Conservation (phyloP, 2,329 filamentous ascomycete genomes). For the Fusarium papillatum region DNA sequence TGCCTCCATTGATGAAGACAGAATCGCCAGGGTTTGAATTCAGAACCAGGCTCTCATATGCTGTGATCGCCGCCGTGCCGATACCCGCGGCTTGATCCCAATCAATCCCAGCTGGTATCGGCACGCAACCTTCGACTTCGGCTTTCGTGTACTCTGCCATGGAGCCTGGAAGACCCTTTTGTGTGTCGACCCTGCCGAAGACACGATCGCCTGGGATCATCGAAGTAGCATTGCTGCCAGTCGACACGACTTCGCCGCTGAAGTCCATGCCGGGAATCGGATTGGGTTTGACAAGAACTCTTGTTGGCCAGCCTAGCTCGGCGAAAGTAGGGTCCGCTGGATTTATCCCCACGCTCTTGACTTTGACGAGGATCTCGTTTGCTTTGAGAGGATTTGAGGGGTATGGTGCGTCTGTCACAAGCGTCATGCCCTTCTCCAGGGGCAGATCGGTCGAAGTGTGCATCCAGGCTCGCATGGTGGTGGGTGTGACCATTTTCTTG, state of each 20-base stretch:
- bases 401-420: background rate
- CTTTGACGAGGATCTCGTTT: background rate
- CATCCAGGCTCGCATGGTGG: background rate
- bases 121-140: background rate
- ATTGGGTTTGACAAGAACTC: background rate
- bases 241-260: background rate
- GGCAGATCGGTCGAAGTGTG: constrained; percentile 1
- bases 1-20: no score
- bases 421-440: constrained; percentile 1
- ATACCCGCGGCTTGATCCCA: background rate
- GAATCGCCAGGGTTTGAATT: background rate
- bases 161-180: background rate
- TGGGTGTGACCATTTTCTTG: background rate
- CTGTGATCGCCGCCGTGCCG: background rate
- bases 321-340: background rate
- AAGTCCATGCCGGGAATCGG: background rate
- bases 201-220: background rate
- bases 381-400: background rate
- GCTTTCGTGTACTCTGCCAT: constrained; percentile 1
- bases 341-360: background rate
- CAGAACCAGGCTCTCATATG: background rate
- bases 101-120: background rate
- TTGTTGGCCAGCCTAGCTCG: background rate
- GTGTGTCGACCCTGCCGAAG: background rate
- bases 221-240: background rate